Evolutionary conservation across 2,329 filamentous ascomycete species (phyloP), one percentile per base, ranked within the genome.

Genomic region (Phaeoacremonium minimum): DNA sequence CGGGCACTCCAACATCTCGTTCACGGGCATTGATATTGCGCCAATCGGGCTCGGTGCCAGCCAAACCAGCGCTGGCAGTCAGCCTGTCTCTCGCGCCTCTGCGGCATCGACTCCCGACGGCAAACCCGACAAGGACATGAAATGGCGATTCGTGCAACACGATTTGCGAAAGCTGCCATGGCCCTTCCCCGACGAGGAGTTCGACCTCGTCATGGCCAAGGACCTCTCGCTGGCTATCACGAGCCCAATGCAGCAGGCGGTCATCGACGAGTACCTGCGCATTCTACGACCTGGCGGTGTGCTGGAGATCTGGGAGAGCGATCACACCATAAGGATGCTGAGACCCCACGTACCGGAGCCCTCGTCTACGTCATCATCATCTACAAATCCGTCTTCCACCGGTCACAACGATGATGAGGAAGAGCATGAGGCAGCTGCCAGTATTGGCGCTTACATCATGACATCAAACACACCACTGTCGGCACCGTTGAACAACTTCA

Each of bases 161-260:
- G 90, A 96, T 58, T 64, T 95, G 45, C 82, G 87, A 40, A 76
- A 77, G 41, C 58, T 74, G 3, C 87, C 87, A 1, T 77, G 90
- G 51, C 91, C 91, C 0, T 88, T 95, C 45, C 71, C 79, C 3
- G 77, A 87, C 42, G 82, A 75, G 22, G 83, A 90, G 49, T 96
- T 94, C 57, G 88, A 95, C 56, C 73, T 95, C 28, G 75, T 97
- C 50, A 88, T 95, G 70, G 74, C 87, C 53, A 95, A 95, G 59
- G 89, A 95, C 55, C 66, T 88, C 51, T 83, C 80, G 36, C 69
- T 93, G 45, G 75, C 67, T 15, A 63, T 78, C n/a, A 70, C 83
- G 7, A 75, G 76, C 17, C 64, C 76, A 30, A 67, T 77, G 39
- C 75, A 80, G 20, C 71, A 78, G 34, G 20, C 45, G 5, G 57